Evolutionary conservation across 768 basidiomycete genomes (phyloP).

Genomic region (Sistotremastrum suecicum): DNA sequence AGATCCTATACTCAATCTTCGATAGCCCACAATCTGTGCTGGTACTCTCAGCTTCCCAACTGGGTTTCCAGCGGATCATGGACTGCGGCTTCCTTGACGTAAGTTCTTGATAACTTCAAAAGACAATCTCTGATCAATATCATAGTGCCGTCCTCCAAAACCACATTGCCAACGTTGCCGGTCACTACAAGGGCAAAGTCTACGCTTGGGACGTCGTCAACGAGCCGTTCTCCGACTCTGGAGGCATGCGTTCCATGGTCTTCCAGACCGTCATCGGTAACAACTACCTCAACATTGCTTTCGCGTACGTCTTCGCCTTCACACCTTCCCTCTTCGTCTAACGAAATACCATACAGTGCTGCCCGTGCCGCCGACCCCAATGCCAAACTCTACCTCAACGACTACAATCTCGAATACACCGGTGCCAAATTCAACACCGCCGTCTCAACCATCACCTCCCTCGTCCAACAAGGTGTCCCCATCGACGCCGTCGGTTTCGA

Average conservation of each 20-base stretch:
- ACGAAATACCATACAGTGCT: slow-evolving; percentile 10
- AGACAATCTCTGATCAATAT: slow-evolving; percentile 14
- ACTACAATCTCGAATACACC: slow-evolving; percentile 21
- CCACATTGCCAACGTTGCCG: slow-evolving; percentile 31
- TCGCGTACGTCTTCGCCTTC: slow-evolving; percentile 8
- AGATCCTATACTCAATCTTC: slow-evolving; percentile 2
- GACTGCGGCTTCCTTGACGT: background rate
- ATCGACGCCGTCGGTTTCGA: too few species aligned
- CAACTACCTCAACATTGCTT: slow-evolving; percentile 37
- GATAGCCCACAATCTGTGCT: slow-evolving; percentile 20
- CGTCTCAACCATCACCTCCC: background rate
- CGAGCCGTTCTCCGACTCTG: slow-evolving; percentile 40
- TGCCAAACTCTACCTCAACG: slow-evolving; percentile 42
- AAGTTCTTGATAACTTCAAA: slow-evolving; percentile 18
- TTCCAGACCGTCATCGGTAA: slow-evolving; percentile 36
- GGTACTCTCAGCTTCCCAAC: slow-evolving; percentile 27
- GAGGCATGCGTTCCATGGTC: slow-evolving; percentile 29
- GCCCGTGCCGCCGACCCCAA: slow-evolving; percentile 40
- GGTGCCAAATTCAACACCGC: too few species aligned
- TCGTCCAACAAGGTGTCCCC: too few species aligned
- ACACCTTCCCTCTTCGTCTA: too few species aligned
- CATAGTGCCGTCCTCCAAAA: slow-evolving; percentile 28
- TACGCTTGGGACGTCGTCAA: slow-evolving; percentile 20
- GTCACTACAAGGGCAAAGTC: slow-evolving; percentile 31
- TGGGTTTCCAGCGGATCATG: slow-evolving; percentile 18